Evolutionary conservation across 345 rosid genomes (phyloP).

Genomic region (Tarenaya hassleriana): DNA sequence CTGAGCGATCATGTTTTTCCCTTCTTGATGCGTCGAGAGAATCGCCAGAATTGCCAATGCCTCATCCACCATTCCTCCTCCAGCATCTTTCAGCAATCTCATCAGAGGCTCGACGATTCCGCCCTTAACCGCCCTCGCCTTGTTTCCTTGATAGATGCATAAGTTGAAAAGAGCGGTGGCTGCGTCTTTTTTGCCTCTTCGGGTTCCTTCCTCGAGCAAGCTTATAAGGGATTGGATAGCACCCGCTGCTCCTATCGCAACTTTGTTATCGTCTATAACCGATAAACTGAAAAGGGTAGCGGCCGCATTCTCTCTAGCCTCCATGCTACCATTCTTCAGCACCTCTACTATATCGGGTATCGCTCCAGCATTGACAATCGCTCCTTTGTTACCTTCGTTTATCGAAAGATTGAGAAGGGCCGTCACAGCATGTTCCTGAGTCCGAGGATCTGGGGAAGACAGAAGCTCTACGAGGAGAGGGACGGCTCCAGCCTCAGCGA

Average conservation of each 20-base stretch:
- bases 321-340: slow-evolving; percentile 84
- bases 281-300: slow-evolving; percentile 96
- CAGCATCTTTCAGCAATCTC: slow-evolving; percentile 72
- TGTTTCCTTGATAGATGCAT: slow-evolving; percentile 91
- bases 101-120: slow-evolving; percentile 79
- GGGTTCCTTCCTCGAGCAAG: slow-evolving; percentile 79
- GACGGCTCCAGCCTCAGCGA: slow-evolving; percentile 92
- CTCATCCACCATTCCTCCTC: slow-evolving; percentile 95
- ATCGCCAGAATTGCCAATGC: slow-evolving; percentile 88
- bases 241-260: slow-evolving; percentile 91
- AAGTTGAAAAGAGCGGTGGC: slow-evolving; percentile 96
- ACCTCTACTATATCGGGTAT: slow-evolving; percentile 91
- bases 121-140: slow-evolving; percentile 87
- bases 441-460: slow-evolving; percentile 71
- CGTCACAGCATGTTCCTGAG: slow-evolving; percentile 95
- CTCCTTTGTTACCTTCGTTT: slow-evolving; percentile 83
- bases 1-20: slow-evolving; percentile 66
- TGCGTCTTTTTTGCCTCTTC: slow-evolving; percentile 94
- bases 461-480: slow-evolving; percentile 83
- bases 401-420: slow-evolving; percentile 97
- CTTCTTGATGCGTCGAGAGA: slow-evolving; percentile 86
- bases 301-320: slow-evolving; percentile 97
- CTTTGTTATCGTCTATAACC: slow-evolving; percentile 93
- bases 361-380: slow-evolving; percentile 91
- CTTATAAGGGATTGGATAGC: slow-evolving; percentile 88